These are phyloP conservation scores for Alternaria sp. DNA, from an alignment of 2,329 filamentous ascomycete species.

Conservation along the genomic window DNA sequence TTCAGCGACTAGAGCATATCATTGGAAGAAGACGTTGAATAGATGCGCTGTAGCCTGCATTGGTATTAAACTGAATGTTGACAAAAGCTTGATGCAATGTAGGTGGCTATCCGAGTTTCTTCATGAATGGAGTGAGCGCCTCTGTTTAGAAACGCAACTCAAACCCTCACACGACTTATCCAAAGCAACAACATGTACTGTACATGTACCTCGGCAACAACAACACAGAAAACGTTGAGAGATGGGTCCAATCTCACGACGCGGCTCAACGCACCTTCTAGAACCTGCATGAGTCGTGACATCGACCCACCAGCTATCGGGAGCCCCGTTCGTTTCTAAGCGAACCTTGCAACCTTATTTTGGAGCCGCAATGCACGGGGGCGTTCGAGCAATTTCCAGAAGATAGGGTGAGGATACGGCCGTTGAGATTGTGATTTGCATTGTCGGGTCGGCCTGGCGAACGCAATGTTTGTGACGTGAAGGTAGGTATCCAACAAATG, in stretches of 20 bases:
- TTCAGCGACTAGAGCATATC: not conserved
- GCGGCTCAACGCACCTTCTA: constrained; percentile 19
- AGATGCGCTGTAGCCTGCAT: not conserved
- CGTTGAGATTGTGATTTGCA: not conserved
- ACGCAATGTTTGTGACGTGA: not conserved
- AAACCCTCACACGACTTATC: not conserved
- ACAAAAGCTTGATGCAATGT: not conserved
- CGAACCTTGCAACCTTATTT: constrained; percentile 9
- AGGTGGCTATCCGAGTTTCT: not conserved
- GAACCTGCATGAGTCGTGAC: constrained; percentile 20
- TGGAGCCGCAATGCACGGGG: constrained; percentile 2
- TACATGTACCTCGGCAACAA: constrained; percentile 4
- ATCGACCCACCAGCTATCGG: constrained; percentile 21
- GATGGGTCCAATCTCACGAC: constrained; percentile 14
- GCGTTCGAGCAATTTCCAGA: not conserved
- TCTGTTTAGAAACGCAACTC: not conserved
- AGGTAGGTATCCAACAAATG: not conserved
- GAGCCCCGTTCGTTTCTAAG: constrained; percentile 20
- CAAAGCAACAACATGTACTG: not conserved
- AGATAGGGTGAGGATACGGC: not conserved
- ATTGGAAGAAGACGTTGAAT: not conserved
- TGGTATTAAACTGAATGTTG: not conserved
- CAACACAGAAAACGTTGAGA: not conserved
- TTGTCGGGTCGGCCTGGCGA: not conserved
- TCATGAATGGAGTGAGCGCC: not conserved